Evolutionary conservation across 2,329 filamentous ascomycete species (phyloP).

Genomic region (Aspergillus aculeatus): DNA sequence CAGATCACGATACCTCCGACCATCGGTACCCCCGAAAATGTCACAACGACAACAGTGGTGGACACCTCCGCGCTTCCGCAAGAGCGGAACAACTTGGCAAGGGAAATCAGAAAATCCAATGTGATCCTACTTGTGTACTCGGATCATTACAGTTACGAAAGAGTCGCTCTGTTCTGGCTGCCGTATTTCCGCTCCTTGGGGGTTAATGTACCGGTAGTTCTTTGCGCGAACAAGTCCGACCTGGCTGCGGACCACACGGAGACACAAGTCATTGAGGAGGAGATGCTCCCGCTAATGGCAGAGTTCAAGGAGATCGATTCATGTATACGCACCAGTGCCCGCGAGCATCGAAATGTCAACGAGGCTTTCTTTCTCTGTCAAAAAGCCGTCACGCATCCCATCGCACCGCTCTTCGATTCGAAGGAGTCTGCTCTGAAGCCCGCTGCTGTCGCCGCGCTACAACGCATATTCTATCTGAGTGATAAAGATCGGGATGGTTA

Average conservation of each 20-base stretch:
- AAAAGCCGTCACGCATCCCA: constrained; percentile 95
- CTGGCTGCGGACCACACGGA: constrained; percentile 71
- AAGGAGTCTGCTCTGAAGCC: constrained; percentile 89
- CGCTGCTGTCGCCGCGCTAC: constrained; percentile 79
- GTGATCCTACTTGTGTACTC: constrained; percentile 96
- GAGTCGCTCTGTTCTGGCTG: constrained; percentile 97
- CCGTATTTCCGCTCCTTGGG: constrained; percentile 95
- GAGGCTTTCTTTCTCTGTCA: constrained; percentile 97
- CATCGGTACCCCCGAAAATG: constrained; percentile 90
- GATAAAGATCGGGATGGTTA: constrained; percentile 96
- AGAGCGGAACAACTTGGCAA: constrained; percentile 83
- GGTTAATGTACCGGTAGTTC: constrained; percentile 96
- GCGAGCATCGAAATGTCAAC: constrained; percentile 90
- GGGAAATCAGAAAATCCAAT: constrained; percentile 94
- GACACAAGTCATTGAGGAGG: constrained; percentile 85
- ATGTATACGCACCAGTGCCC: constrained; percentile 89
- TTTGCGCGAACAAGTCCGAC: constrained; percentile 98
- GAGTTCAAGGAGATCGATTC: constrained; percentile 99
- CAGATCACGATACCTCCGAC: constrained; percentile 93
- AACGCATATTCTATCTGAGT: constrained; percentile 89
- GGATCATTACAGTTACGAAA: constrained; percentile 98
- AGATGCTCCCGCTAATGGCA: constrained; percentile 97
- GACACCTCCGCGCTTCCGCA: constrained; percentile 95
- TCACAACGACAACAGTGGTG: constrained; percentile 88
- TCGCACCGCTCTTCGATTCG: constrained; percentile 93